phyloP scores from a whole-genome alignment of 805 yeast species.

The Candida cerambycidarum region DNA sequence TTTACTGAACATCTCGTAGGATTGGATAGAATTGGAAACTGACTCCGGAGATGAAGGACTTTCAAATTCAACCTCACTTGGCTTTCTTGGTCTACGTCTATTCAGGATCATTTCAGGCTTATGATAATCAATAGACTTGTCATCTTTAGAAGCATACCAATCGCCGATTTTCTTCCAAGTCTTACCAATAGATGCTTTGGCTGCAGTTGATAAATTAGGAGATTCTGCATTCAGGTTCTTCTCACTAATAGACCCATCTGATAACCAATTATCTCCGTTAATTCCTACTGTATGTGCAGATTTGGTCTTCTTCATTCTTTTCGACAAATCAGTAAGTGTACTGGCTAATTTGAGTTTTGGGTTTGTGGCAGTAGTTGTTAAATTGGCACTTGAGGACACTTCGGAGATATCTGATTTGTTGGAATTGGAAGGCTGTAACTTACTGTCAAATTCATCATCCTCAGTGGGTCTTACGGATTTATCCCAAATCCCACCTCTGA shows the following conservation, averaged over 20 bases:
- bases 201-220: slow-evolving; percentile 10
- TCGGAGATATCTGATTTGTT: slow-evolving; percentile 9
- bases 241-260: slow-evolving; percentile 27
- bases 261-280: slow-evolving; percentile 24
- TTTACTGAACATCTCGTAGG: slow-evolving; percentile 14
- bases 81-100: slow-evolving; percentile 41
- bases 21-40: slow-evolving; percentile 1
- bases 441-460: slow-evolving; percentile 1
- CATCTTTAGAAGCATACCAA: slow-evolving; percentile 48
- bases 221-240: slow-evolving; percentile 7
- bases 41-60: slow-evolving; percentile 6
- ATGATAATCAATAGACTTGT: slow-evolving; percentile 24
- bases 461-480: slow-evolving; percentile 20
- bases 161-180: slow-evolving; percentile 62
- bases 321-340: slow-evolving; percentile 27
- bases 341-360: slow-evolving; percentile 19
- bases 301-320: slow-evolving; percentile 25
- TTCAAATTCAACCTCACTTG: slow-evolving; percentile 11
- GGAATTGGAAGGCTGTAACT: slow-evolving; percentile 3
- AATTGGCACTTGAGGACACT: not conserved
- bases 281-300: slow-evolving; percentile 23
- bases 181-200: slow-evolving; percentile 21
- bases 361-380: not conserved
- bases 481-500: slow-evolving; percentile 95
- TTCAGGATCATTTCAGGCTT: slow-evolving; percentile 72